These are phyloP conservation scores for Lactarius akahatsu DNA, from an alignment of 768 basidiomycete genomes.

Conservation along the genomic window DNA sequence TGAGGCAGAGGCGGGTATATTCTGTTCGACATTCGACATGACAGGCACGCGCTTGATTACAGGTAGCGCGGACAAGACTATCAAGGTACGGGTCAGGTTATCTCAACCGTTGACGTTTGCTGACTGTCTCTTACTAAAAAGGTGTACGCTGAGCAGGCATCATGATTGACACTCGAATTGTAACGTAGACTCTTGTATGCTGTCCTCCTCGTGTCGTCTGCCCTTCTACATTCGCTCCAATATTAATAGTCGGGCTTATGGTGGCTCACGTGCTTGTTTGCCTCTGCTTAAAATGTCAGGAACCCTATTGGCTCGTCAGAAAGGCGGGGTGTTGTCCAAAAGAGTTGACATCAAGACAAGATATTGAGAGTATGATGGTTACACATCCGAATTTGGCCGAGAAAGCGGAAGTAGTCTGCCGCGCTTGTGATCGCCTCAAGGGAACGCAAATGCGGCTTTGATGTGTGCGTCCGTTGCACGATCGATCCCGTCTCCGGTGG, in stretches of 20 bases:
- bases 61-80: slow-evolving; percentile 98
- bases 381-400: no score
- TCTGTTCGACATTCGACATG: slow-evolving; percentile 95
- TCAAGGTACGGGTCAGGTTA: slow-evolving; percentile 65
- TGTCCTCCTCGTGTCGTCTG: neutral
- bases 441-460: no score
- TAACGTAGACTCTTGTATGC: neutral
- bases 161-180: slow-evolving; percentile 35
- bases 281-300: no score
- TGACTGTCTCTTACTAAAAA: slow-evolving; percentile 28
- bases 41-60: slow-evolving; percentile 94
- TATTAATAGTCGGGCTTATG: neutral
- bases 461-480: no score
- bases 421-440: no score
- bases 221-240: neutral
- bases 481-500: no score
- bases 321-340: no score
- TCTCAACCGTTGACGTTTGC: slow-evolving; percentile 5
- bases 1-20: slow-evolving; percentile 95
- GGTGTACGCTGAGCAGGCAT: slow-evolving; percentile 73
- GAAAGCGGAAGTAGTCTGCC: no score
- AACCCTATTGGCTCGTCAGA: no score
- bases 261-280: neutral
- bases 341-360: no score
- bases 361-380: no score